Percentiles rank a stretch among this genome's conserved stretches.
Conservation (phyloP, 257 asterid genomes). For the Misopates orontium region DNA sequence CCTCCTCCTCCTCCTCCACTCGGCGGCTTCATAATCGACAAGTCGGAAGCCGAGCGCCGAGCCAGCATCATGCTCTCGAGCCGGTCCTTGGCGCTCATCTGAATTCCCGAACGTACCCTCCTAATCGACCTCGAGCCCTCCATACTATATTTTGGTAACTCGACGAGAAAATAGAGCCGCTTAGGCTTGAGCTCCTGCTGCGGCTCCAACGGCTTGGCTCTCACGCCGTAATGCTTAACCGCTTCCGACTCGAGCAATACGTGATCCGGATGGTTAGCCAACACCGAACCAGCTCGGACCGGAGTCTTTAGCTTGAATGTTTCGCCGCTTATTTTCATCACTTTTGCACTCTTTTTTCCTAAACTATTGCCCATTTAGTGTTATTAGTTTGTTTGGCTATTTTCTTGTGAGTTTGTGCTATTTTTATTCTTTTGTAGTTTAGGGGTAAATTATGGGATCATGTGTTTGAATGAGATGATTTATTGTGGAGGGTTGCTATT, state of each 20-base stretch:
- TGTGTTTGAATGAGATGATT: constrained; percentile 5
- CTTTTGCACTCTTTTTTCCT: constrained; percentile 58
- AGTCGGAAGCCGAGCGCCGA: constrained; percentile 73
- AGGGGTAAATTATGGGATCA: not conserved
- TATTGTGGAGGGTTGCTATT: constrained; percentile 29
- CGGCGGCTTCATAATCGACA: constrained; percentile 59
- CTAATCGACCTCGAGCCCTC: constrained; percentile 41
- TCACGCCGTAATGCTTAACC: constrained; percentile 71
- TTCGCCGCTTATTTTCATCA: constrained; percentile 82
- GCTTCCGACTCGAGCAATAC: constrained; percentile 76
- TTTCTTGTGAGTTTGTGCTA: not conserved
- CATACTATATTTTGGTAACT: constrained; percentile 50
- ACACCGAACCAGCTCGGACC: constrained; percentile 56
- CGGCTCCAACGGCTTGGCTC: constrained; percentile 84
- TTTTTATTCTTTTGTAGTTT: no score
- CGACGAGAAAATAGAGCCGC: constrained; percentile 73
- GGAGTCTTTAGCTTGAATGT: constrained; percentile 67
- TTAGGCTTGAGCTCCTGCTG: constrained; percentile 70
- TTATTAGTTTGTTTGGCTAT: no score
- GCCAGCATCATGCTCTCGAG: constrained; percentile 88
- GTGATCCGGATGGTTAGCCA: constrained; percentile 58
- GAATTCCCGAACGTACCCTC: constrained; percentile 85
- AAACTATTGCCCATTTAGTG: constrained; percentile 69
- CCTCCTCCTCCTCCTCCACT: constrained; percentile 29
- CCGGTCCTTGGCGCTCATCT: constrained; percentile 91